Conservation (phyloP, 2,329 filamentous ascomycete species). For the Tolypocladium nubicola region DNA sequence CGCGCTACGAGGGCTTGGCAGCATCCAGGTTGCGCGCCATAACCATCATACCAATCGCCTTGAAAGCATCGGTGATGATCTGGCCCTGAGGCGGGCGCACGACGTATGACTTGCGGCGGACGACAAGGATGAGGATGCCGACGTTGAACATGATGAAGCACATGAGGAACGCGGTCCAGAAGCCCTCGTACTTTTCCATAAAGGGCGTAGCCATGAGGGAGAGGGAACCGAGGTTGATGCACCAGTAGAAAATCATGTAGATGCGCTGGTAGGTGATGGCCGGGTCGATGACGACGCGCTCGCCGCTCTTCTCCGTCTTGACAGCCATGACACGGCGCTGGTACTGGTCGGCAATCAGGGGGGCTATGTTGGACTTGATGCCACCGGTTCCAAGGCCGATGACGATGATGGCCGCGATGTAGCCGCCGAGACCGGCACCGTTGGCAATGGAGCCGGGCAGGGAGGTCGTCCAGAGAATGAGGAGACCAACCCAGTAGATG, state of each 20-base stretch:
- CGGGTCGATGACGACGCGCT: conserved; percentile 57
- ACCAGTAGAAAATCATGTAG: conserved; percentile 66
- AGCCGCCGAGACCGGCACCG: conserved; percentile 34
- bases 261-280: conserved; percentile 56
- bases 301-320: conserved; percentile 35
- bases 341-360: conserved; percentile 56
- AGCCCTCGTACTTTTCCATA: conserved; percentile 57
- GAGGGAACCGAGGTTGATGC: conserved; percentile 64
- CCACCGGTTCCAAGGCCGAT: conserved; percentile 58
- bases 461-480: conserved; percentile 42
- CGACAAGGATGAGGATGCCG: conserved; percentile 41
- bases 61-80: conserved; percentile 55
- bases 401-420: conserved; percentile 46
- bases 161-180: conserved; percentile 53
- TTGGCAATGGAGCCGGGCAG: conserved; percentile 24
- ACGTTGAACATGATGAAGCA: conserved; percentile 52
- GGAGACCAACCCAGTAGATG: conserved; percentile 47
- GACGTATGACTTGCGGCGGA: conserved; percentile 34
- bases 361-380: conserved; percentile 56
- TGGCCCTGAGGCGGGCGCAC: conserved; percentile 49
- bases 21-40: conserved; percentile 39
- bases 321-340: conserved; percentile 39
- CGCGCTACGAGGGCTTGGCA: conserved; percentile 56
- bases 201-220: conserved; percentile 56
- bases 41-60: conserved; percentile 29